A percentile compares a stretch with the other conserved stretches of the same genome.
Conservation (phyloP, 805 yeast genomes). For the Starmerella geochares region DNA sequence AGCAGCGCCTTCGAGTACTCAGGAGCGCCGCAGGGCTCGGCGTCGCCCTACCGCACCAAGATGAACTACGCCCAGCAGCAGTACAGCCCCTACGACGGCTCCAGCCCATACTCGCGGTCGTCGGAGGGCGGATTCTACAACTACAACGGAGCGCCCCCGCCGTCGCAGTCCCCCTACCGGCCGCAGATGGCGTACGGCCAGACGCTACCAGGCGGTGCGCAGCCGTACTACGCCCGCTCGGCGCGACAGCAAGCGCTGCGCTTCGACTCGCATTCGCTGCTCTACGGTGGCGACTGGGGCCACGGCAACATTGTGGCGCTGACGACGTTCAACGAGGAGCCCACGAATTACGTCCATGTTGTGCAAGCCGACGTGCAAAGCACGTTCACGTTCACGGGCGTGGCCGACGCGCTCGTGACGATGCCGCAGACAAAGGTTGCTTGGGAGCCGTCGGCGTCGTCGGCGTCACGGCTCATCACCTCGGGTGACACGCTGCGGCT, state of each 20-base stretch:
- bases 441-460: slow-evolving; percentile 46
- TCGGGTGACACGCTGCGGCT: slow-evolving; percentile 63
- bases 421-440: slow-evolving; percentile 63
- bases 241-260: slow-evolving; percentile 9
- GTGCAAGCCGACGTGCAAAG: slow-evolving; percentile 21
- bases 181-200: not conserved
- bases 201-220: not conserved
- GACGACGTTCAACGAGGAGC: slow-evolving; percentile 74
- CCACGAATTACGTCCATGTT: slow-evolving; percentile 47
- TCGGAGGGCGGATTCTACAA: slow-evolving; percentile 1
- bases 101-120: slow-evolving; percentile 7
- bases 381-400: slow-evolving; percentile 16
- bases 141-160: not conserved
- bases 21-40: not conserved
- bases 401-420: slow-evolving; percentile 45
- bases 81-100: slow-evolving; percentile 6
- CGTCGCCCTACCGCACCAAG: not conserved
- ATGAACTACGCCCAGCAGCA: not conserved
- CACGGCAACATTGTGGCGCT: slow-evolving; percentile 45
- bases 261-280: slow-evolving; percentile 40
- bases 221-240: not conserved
- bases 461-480: slow-evolving; percentile 44
- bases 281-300: slow-evolving; percentile 48
- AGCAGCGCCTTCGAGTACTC: slow-evolving; percentile 1
- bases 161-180: slow-evolving; percentile 2